Evolutionary conservation across 164 flowering plant genomes (phyloP), one percentile per base, ranked within the genome.

Genomic region (Hamamelis virginiana): DNA sequence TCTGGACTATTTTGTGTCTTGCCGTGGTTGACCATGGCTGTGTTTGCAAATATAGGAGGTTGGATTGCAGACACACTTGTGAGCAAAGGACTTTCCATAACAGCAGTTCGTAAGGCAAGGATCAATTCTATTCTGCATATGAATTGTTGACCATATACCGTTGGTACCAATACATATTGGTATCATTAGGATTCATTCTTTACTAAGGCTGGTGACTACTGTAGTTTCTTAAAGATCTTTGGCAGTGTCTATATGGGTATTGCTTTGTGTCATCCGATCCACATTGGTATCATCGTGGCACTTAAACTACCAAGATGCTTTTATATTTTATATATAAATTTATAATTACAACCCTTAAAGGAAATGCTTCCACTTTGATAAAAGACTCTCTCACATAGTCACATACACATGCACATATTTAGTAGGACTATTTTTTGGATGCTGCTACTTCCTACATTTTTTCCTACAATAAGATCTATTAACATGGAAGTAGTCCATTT

Each of bases 1-100:
- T 95, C 98, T 67, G 97, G 97, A 14, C 86, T 95, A 23, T 71
- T 95, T 46, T 91, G 97, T 74, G 98, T 95, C 59, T 74, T 95
- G 75, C 98, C 98, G 72, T 95, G 98, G 98, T 83, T 95, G 67
- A 95, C 98, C 71, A 95, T 95, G 98, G 98, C 98, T 41, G 78
- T 86, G 38, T 92, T 94, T 88, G 98, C 98, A 66, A 94, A 94
- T 72, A 78, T 94, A 41, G 98, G 98, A 78, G 98, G 98, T 19
- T 94, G 98, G 98, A 94, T 94, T 76, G 97, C 98, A 23, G 98
- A 92, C 71, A 85, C 97, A 23, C 97, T 94, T 71, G 89, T 94
- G 51, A 91, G 91, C 89, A 90, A 52, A 85, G 98, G 98, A 68
- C 75, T 92, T 73, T 94, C 98, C 22, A 83, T 92, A 70, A 94